phyloP scores from a whole-genome alignment of 805 yeast species.

The Millerozyma miso region DNA sequence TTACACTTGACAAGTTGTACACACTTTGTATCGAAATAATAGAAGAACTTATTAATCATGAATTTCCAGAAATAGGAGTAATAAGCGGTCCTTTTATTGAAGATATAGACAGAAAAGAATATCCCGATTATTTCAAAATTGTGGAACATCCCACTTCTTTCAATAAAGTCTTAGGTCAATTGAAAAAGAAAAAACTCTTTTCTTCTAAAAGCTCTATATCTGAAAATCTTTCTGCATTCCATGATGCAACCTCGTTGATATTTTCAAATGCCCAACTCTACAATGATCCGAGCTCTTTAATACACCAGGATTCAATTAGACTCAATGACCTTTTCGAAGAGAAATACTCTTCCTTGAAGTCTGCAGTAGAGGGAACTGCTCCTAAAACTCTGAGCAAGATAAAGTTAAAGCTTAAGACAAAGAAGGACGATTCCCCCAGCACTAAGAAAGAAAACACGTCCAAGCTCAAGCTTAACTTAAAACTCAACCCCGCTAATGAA shows the following conservation, averaged over 20 bases:
- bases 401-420: conserved; percentile 24
- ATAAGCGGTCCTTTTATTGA: conserved; percentile 72
- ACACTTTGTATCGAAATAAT: conserved; percentile 22
- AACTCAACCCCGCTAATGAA: conserved; percentile 15
- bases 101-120: conserved; percentile 62
- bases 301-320: conserved; percentile 65
- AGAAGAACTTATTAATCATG: conserved; percentile 40
- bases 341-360: conserved; percentile 27
- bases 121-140: conserved; percentile 77
- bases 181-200: conserved; percentile 47
- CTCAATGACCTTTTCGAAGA: conserved; percentile 51
- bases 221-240: conserved; percentile 54
- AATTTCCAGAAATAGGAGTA: conserved; percentile 45
- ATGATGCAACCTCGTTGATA: conserved; percentile 55
- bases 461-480: conserved; percentile 27
- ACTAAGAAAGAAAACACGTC: conserved; percentile 15
- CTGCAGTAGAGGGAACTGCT: conserved; percentile 15
- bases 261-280: conserved; percentile 76
- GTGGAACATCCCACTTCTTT: conserved; percentile 75
- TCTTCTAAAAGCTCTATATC: conserved; percentile 21
- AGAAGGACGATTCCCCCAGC: conserved; percentile 2
- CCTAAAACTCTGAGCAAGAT: conserved; percentile 14
- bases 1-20: conserved; percentile 18
- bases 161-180: conserved; percentile 47
- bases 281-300: conserved; percentile 69